These are phyloP conservation scores for Moricandia moricandioides DNA, from an alignment of 345 rosid genomes.

Conservation along the genomic window DNA sequence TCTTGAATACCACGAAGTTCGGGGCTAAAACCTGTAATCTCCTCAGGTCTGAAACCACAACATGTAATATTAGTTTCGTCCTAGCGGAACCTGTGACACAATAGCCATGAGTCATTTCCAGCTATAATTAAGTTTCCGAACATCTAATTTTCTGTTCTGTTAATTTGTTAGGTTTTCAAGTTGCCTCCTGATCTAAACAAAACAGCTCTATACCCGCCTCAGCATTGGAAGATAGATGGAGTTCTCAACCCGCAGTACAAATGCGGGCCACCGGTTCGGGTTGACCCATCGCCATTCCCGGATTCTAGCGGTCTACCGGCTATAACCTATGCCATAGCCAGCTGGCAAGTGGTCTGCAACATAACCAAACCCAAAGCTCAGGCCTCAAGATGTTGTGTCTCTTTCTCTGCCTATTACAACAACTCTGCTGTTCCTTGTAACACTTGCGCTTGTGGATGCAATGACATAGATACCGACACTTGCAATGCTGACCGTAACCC, in stretches of 20 bases:
- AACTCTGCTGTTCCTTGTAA: constrained; percentile 75
- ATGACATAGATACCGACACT: constrained; percentile 35
- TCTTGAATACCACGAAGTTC: too few species aligned
- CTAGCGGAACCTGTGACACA: too few species aligned
- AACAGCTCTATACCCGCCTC: constrained; percentile 74
- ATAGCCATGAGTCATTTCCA: too few species aligned
- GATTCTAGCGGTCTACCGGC: constrained; percentile 66
- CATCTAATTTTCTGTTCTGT: neutral
- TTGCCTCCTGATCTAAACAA: constrained; percentile 65
- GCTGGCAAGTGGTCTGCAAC: constrained; percentile 84
- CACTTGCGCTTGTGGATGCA: constrained; percentile 93
- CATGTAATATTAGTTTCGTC: too few species aligned
- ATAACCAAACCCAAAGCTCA: constrained; percentile 61
- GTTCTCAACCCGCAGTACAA: constrained; percentile 60
- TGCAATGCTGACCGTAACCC: constrained; percentile 54
- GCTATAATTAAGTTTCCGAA: neutral
- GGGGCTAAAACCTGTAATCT: too few species aligned
- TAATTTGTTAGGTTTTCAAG: constrained; percentile 41
- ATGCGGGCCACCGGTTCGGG: constrained; percentile 73
- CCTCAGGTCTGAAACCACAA: too few species aligned
- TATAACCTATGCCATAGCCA: constrained; percentile 49
- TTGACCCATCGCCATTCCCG: constrained; percentile 70
- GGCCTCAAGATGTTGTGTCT: constrained; percentile 75
- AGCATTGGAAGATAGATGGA: constrained; percentile 68
- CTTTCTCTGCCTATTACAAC: constrained; percentile 87